Evolutionary conservation across 1,284 basidiomycete species (phyloP).

Genomic region (Moesziomyces parantarcticus): DNA sequence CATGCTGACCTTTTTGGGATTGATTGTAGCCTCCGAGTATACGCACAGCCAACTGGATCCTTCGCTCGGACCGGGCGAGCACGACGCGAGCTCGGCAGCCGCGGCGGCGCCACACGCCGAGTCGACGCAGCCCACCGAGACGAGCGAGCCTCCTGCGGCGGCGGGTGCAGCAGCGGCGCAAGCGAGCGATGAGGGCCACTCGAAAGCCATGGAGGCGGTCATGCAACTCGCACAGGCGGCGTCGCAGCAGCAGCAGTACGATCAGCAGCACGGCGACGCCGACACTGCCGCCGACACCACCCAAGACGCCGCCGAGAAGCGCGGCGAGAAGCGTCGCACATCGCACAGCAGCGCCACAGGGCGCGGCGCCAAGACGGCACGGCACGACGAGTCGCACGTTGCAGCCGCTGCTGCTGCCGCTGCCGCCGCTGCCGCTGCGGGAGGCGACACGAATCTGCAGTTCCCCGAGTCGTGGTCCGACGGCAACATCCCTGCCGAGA

Average conservation of each 20-base stretch:
- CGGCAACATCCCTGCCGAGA: slow-evolving; percentile 26
- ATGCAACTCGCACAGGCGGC: slow-evolving; percentile 50
- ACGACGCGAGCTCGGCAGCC: not conserved
- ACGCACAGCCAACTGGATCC: slow-evolving; percentile 43
- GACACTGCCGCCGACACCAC: slow-evolving; percentile 8
- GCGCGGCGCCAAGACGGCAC: slow-evolving; percentile 14
- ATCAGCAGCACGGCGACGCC: slow-evolving; percentile 30
- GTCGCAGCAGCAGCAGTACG: slow-evolving; percentile 42
- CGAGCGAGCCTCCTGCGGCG: not conserved
- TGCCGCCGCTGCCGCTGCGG: slow-evolving; percentile 7
- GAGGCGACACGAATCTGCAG: slow-evolving; percentile 5
- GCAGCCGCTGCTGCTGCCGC: slow-evolving; percentile 19
- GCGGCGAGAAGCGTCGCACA: slow-evolving; percentile 25
- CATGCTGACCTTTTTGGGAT: not conserved
- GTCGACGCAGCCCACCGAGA: not conserved
- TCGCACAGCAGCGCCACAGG: slow-evolving; percentile 3
- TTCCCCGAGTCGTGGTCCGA: slow-evolving; percentile 33
- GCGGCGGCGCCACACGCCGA: not conserved
- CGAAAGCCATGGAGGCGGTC: slow-evolving; percentile 40
- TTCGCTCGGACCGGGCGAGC: not conserved
- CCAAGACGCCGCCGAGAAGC: slow-evolving; percentile 15
- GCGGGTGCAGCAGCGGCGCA: slow-evolving; percentile 4
- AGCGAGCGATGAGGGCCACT: slow-evolving; percentile 13
- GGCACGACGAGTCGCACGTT: slow-evolving; percentile 16
- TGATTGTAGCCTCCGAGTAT: slow-evolving; percentile 35